Evolutionary conservation across 1,284 basidiomycete species (phyloP).

Genomic region (Puccinia triticina): DNA sequence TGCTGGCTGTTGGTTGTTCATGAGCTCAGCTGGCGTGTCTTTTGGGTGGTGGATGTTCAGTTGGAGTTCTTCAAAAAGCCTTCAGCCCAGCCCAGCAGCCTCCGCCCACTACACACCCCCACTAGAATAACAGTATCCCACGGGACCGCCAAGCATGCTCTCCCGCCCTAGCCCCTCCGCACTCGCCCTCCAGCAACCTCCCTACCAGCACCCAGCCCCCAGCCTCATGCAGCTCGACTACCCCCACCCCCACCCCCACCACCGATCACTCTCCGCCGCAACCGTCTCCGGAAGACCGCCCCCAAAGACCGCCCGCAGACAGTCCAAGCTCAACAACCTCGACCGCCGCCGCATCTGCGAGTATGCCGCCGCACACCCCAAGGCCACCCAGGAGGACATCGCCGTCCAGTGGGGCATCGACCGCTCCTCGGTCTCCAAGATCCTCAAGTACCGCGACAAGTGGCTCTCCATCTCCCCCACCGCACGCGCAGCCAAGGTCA

Average conservation of each 20-base stretch:
- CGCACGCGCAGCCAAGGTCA: constrained; percentile 65
- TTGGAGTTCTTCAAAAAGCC: too few relatives aligned
- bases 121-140: too few relatives aligned
- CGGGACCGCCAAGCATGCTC: too few relatives aligned
- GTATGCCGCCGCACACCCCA: constrained; percentile 66
- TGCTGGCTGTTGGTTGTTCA: too few relatives aligned
- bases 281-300: constrained; percentile 81
- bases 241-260: constrained; percentile 70
- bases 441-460: constrained; percentile 77
- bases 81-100: too few relatives aligned
- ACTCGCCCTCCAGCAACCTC: constrained; percentile 71
- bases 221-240: too few relatives aligned
- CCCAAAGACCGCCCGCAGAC: constrained; percentile 66
- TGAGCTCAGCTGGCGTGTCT: too few relatives aligned
- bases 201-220: constrained; percentile 74
- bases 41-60: too few relatives aligned
- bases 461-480: constrained; percentile 74
- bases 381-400: constrained; percentile 72
- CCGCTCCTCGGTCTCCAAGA: constrained; percentile 89
- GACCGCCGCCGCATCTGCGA: constrained; percentile 78
- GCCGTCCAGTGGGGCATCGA: constrained; percentile 76
- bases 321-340: constrained; percentile 75
- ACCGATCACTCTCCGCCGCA: constrained; percentile 86
- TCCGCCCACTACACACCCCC: too few relatives aligned
- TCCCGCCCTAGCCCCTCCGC: too few relatives aligned